Evolutionary conservation across 1,284 basidiomycete genomes (phyloP), one percentile per base, ranked within the genome.

Genomic region (Leccinum pallidistipes): DNA sequence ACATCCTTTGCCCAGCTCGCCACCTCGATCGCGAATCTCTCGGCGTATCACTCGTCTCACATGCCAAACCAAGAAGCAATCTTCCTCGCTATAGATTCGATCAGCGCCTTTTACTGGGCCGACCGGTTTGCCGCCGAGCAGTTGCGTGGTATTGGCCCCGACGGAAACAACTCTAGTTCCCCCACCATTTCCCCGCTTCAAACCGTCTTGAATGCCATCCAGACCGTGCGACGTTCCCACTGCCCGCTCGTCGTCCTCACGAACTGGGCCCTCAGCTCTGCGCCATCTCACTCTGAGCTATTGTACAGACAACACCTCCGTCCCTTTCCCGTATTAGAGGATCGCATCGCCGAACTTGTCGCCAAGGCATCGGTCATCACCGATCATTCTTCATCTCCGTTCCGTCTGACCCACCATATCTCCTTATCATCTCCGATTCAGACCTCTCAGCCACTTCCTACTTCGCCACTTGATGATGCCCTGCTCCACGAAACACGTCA

Each of bases 51-150:
- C 66, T 70, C 76, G 6, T 70, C 70, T 21, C 73, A 78, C 58
- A 79, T 87, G 62, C 76, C 81, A 32, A 71, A 81, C 54, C 72
- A 77, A 51, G 84, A 85, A 63, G 80, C 91, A n/a, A 85, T 83
- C 12, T 69, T 91, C 57, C 71, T 92, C 27, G 85, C 83, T 14
- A 77, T 94, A 47, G 92, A 94, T 74, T 90, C 90, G 7, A 76
- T 92, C 60, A 89, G 87, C 71, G 72, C 89, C 0, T 92, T 90
- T 71, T 85, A 90, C 74, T 93, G 91, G 91, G 66, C 80, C 9
- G 91, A 94, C 71, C 85, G 88, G 43, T 87, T 86, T 70, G 77
- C 79, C 45, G 72, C 77, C 34, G 91, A 92, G 70, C 84, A 86
- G 64, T 66, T 79, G 57, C 81, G 78, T 52, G 66, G 68, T 21